Evolutionary conservation across 805 yeast species (phyloP).

Genomic region (Yarrowia sp.): DNA sequence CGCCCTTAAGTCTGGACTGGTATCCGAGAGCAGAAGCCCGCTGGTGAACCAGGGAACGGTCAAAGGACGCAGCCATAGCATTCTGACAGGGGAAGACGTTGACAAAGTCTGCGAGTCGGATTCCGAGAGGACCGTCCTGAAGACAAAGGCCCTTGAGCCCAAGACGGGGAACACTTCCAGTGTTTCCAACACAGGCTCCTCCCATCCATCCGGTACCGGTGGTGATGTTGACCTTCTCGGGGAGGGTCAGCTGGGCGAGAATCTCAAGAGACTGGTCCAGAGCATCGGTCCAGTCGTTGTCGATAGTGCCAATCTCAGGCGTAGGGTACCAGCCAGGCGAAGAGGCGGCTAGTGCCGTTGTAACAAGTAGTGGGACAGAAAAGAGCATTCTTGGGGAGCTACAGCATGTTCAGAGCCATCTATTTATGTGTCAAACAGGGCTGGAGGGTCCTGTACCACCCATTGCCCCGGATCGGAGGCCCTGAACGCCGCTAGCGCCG

Average conservation of each 20-base stretch:
- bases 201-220: conserved; percentile 64
- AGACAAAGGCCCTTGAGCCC: conserved; percentile 55
- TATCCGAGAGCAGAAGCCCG: conserved; percentile 58
- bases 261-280: conserved; percentile 53
- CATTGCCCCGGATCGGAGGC: too few species aligned
- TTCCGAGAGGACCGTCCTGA: conserved; percentile 64
- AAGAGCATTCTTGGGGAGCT: too few species aligned
- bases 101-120: conserved; percentile 52
- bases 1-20: conserved; percentile 55
- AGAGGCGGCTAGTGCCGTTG: neutral
- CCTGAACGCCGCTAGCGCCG: too few species aligned
- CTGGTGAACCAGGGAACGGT: conserved; percentile 49
- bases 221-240: conserved; percentile 60
- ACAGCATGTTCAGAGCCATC: too few species aligned
- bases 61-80: conserved; percentile 58
- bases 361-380: neutral
- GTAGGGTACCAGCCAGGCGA: conserved; percentile 31
- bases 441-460: too few species aligned
- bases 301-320: conserved; percentile 30
- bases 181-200: conserved; percentile 54
- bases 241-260: conserved; percentile 55
- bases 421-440: too few species aligned
- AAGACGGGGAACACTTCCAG: conserved; percentile 55
- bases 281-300: conserved; percentile 52
- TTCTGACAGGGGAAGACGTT: conserved; percentile 59